Conservation (phyloP, 2,329 filamentous ascomycete genomes). For the Hypoxylon sp. region DNA sequence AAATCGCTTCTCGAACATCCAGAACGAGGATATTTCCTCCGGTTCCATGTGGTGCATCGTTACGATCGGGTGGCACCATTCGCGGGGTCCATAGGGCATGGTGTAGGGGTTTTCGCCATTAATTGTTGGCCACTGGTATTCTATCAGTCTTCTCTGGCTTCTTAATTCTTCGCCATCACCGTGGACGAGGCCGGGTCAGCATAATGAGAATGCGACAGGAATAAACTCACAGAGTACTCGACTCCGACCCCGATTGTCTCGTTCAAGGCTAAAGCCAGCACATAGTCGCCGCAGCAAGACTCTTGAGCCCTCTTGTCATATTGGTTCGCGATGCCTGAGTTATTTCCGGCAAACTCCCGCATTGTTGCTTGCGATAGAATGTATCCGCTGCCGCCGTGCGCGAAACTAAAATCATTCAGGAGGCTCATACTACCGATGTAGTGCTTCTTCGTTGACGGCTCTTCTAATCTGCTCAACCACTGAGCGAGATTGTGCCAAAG, state of each 20-base stretch:
- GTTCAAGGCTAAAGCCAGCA: slow-evolving; percentile 63
- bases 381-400: slow-evolving; percentile 71
- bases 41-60: slow-evolving; percentile 70
- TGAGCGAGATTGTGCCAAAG: slow-evolving; percentile 66
- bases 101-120: slow-evolving; percentile 70
- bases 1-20: slow-evolving; percentile 65
- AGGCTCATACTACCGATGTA: slow-evolving; percentile 67
- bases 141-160: slow-evolving; percentile 23
- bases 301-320: slow-evolving; percentile 61
- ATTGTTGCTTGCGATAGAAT: slow-evolving; percentile 67
- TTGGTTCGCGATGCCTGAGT: slow-evolving; percentile 61
- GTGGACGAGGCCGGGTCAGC: neutral
- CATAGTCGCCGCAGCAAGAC: slow-evolving; percentile 67
- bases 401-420: slow-evolving; percentile 62
- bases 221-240: slow-evolving; percentile 58
- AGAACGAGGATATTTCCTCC: slow-evolving; percentile 66
- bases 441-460: slow-evolving; percentile 56
- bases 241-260: slow-evolving; percentile 60
- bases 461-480: slow-evolving; percentile 63
- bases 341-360: slow-evolving; percentile 60
- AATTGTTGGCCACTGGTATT: slow-evolving; percentile 64
- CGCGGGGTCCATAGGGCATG: slow-evolving; percentile 61
- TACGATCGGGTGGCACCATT: slow-evolving; percentile 70
- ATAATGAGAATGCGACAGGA: neutral
- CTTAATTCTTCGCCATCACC: neutral